Evolutionary conservation across 1,139 yeast species (phyloP).

Genomic region (Sugiyamaella pinicola): DNA sequence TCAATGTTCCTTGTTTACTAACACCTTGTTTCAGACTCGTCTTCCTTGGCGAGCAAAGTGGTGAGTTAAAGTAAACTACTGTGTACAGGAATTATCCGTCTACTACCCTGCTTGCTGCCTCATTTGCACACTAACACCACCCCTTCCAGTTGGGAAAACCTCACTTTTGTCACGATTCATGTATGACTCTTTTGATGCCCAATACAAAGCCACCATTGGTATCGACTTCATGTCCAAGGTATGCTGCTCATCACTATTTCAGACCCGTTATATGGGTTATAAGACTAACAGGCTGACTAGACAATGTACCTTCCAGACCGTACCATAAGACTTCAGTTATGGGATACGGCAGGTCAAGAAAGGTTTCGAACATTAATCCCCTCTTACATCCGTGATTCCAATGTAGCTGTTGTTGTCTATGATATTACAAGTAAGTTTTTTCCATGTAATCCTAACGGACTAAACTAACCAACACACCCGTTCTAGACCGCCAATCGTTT

Average conservation of each 20-base stretch:
- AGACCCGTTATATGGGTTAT: neutral
- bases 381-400: slow-evolving; percentile 92
- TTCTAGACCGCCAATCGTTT: slow-evolving; percentile 60
- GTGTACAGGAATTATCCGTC: no score
- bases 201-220: slow-evolving; percentile 86
- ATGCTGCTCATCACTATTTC: slow-evolving; percentile 2
- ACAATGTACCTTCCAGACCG: slow-evolving; percentile 79
- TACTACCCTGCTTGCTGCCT: no score
- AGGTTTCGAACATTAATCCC: slow-evolving; percentile 93
- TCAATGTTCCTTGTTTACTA: neutral
- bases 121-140: neutral
- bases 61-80: slow-evolving; percentile 42
- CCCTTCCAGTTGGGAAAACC: slow-evolving; percentile 77
- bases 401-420: slow-evolving; percentile 93
- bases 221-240: slow-evolving; percentile 87
- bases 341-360: slow-evolving; percentile 99
- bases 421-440: slow-evolving; percentile 72
- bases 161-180: slow-evolving; percentile 92
- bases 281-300: slow-evolving; percentile 23
- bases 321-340: slow-evolving; percentile 71
- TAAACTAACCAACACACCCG: slow-evolving; percentile 28
- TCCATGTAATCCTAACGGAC: neutral
- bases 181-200: slow-evolving; percentile 98
- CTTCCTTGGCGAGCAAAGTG: slow-evolving; percentile 95
- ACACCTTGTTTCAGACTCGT: slow-evolving; percentile 61